Conservation (phyloP, 2,329 filamentous ascomycete genomes). For the Cercospora sp. region DNA sequence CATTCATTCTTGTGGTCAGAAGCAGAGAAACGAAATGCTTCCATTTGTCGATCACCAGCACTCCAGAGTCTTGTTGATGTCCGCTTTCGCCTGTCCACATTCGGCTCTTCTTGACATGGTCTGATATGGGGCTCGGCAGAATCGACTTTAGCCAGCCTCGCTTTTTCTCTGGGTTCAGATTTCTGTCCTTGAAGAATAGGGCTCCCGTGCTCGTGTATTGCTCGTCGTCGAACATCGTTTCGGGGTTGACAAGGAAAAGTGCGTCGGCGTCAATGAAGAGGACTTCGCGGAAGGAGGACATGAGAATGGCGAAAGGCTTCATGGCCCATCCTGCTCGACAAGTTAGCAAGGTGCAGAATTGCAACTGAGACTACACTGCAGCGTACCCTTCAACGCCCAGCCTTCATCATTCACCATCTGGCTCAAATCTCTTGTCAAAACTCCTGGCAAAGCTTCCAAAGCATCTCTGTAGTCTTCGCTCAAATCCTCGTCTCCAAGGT, state of each 20-base stretch:
- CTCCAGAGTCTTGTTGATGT: constrained; percentile 50
- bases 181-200: constrained; percentile 50
- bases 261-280: constrained; percentile 51
- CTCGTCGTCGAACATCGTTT: constrained; percentile 46
- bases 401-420: constrained; percentile 49
- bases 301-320: constrained; percentile 50
- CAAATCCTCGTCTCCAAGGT: constrained; percentile 48
- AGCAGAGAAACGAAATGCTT: constrained; percentile 49
- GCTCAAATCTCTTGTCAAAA: constrained; percentile 48
- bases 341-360: neutral
- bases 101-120: constrained; percentile 41
- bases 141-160: constrained; percentile 46
- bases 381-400: constrained; percentile 42
- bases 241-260: constrained; percentile 47
- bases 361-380: neutral
- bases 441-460: constrained; percentile 46
- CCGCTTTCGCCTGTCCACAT: constrained; percentile 43
- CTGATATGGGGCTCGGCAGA: constrained; percentile 47
- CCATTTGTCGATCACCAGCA: constrained; percentile 51
- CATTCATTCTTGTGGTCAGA: constrained; percentile 45
- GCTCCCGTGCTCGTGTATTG: constrained; percentile 46
- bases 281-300: constrained; percentile 51
- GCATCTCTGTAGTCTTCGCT: constrained; percentile 45
- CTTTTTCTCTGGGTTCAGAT: constrained; percentile 45
- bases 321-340: constrained; percentile 44